These are phyloP conservation scores for Dipteronia sinensis DNA, from an alignment of 345 rosid genomes.

Conservation along the genomic window DNA sequence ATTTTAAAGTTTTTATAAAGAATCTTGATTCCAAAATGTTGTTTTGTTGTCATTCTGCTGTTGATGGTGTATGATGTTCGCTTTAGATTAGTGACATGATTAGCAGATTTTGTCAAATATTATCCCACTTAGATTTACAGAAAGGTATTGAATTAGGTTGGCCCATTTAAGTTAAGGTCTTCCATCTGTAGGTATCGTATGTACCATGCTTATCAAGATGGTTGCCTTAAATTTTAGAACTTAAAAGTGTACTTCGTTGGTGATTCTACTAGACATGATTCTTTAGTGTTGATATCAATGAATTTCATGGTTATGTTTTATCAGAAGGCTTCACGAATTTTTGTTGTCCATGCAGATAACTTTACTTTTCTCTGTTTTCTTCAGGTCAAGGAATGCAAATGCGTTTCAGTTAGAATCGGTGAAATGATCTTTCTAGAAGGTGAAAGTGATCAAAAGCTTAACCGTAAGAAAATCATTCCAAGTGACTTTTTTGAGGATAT, in stretches of 20 bases:
- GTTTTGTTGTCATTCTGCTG: neutral
- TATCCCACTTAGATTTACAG: neutral
- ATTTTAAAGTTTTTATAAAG: neutral
- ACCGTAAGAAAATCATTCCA: conserved; percentile 52
- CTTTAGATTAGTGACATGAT: neutral
- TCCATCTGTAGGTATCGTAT: neutral
- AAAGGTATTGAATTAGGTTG: neutral
- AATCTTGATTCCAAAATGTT: neutral
- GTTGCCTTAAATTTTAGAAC: conserved; percentile 2
- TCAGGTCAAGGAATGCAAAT: conserved; percentile 79
- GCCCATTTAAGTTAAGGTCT: neutral
- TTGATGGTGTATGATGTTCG: neutral
- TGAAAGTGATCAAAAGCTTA: conserved; percentile 59
- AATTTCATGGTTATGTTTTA: neutral
- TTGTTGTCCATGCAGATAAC: neutral
- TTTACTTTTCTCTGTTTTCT: conserved; percentile 7
- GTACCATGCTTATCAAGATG: neutral
- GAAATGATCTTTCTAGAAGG: conserved; percentile 70
- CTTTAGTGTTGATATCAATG: neutral
- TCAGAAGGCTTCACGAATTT: neutral
- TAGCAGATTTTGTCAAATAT: neutral
- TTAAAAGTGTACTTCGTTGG: neutral
- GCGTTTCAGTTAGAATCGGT: conserved; percentile 66
- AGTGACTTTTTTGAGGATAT: conserved; percentile 85
- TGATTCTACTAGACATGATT: neutral